Conservation (phyloP, 202 grass and related monocot species). For the Alloteropsis angusta region DNA sequence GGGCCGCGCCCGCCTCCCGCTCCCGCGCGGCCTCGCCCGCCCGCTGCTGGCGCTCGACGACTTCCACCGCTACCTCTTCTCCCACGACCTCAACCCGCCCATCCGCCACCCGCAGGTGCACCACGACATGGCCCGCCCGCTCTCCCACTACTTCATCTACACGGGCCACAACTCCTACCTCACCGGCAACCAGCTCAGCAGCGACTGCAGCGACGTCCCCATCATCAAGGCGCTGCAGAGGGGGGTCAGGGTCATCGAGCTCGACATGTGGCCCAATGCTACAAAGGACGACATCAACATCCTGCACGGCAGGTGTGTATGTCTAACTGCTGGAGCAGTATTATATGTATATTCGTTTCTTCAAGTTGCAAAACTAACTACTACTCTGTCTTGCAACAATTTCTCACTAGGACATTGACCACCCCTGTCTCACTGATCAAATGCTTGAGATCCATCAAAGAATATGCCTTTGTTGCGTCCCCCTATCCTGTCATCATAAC, state of each 20-base stretch:
- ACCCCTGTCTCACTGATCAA: slow-evolving; percentile 75
- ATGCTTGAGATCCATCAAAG: slow-evolving; percentile 81
- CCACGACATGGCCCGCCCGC: slow-evolving; percentile 69
- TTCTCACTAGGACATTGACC: slow-evolving; percentile 63
- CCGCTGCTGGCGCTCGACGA: slow-evolving; percentile 51
- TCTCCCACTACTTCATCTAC: slow-evolving; percentile 94
- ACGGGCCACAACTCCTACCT: slow-evolving; percentile 98
- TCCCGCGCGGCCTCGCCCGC: slow-evolving; percentile 10
- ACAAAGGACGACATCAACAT: slow-evolving; percentile 71
- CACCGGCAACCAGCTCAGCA: slow-evolving; percentile 95
- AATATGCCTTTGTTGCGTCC: slow-evolving; percentile 76
- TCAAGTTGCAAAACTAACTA: too few relatives aligned
- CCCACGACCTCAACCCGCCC: slow-evolving; percentile 67
- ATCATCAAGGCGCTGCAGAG: slow-evolving; percentile 80
- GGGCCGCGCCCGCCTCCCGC: slow-evolving; percentile 26
- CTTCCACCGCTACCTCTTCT: slow-evolving; percentile 91
- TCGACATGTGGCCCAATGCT: slow-evolving; percentile 93
- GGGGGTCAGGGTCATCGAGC: slow-evolving; percentile 86
- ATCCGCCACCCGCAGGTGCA: slow-evolving; percentile 27
- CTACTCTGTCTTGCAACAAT: not conserved
- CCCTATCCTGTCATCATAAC: slow-evolving; percentile 94
- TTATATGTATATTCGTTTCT: too few relatives aligned
- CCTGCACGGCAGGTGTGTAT: slow-evolving; percentile 63
- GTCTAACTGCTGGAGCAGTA: too few relatives aligned
- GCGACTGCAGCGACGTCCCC: slow-evolving; percentile 84